Percentiles rank a stretch among this genome's conserved stretches.
Evolutionary conservation across 2,329 filamentous ascomycete species (phyloP).

Genomic region (Colletotrichum sansevieriae): DNA sequence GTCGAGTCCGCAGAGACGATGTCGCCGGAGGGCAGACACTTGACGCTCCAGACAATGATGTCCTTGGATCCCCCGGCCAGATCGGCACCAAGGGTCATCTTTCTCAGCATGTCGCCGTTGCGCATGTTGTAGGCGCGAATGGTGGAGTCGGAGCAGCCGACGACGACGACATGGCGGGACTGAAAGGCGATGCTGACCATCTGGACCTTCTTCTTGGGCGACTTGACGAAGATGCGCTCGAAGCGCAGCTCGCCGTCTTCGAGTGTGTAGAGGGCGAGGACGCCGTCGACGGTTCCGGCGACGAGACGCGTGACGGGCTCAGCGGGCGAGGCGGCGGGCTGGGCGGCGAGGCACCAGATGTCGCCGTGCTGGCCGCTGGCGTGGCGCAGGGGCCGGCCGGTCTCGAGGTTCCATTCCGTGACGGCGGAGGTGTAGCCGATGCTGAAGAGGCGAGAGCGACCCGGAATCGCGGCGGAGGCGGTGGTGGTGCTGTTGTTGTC

Average conservation of each 20-base stretch:
- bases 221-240: slow-evolving; percentile 79
- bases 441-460: slow-evolving; percentile 85
- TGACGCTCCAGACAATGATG: slow-evolving; percentile 93
- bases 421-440: slow-evolving; percentile 93
- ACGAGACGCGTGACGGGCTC: slow-evolving; percentile 73
- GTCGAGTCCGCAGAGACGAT: slow-evolving; percentile 96
- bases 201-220: slow-evolving; percentile 85
- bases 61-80: slow-evolving; percentile 83
- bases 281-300: slow-evolving; percentile 90
- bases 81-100: slow-evolving; percentile 88
- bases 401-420: slow-evolving; percentile 93
- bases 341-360: slow-evolving; percentile 95
- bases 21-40: slow-evolving; percentile 86
- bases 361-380: slow-evolving; percentile 94
- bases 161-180: slow-evolving; percentile 83
- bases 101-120: slow-evolving; percentile 80
- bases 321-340: slow-evolving; percentile 65
- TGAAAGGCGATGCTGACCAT: slow-evolving; percentile 95
- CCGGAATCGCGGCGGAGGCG: slow-evolving; percentile 47
- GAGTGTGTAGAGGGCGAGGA: slow-evolving; percentile 87
- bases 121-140: slow-evolving; percentile 91
- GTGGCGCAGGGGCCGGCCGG: slow-evolving; percentile 81
- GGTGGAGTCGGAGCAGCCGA: slow-evolving; percentile 96
- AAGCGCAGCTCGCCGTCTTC: slow-evolving; percentile 87
- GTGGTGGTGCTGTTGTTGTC: slow-evolving; percentile 69